These are phyloP conservation scores for Amauroascus verrucosus DNA, from an alignment of 2,329 filamentous ascomycete genomes.

Conservation along the genomic window DNA sequence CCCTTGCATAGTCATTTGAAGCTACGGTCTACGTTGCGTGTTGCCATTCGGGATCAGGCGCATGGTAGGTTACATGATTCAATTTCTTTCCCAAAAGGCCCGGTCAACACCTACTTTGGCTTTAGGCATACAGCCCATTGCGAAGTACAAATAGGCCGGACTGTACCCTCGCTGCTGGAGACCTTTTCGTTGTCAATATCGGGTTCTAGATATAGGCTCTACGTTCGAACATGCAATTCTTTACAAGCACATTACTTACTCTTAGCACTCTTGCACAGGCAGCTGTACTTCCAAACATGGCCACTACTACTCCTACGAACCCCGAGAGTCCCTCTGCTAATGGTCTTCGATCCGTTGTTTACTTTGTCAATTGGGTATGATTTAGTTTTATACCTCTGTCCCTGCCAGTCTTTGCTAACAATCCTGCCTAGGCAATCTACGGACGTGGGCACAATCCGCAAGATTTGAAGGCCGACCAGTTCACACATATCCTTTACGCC, in stretches of 20 bases:
- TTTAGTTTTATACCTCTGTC: not conserved
- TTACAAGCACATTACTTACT: constrained; percentile 3
- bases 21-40: not conserved
- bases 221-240: not conserved
- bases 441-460: constrained; percentile 75
- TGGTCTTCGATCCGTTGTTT: constrained; percentile 12
- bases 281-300: not conserved
- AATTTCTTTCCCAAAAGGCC: not conserved
- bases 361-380: constrained; percentile 16
- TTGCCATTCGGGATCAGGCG: not conserved
- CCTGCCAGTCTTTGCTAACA: not conserved
- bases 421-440: constrained; percentile 60
- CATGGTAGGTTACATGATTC: not conserved
- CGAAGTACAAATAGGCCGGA: constrained; percentile 6
- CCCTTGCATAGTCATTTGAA: not conserved
- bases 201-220: not conserved
- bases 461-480: constrained; percentile 65
- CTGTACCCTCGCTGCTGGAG: not conserved
- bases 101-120: not conserved
- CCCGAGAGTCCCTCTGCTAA: not conserved
- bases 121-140: not conserved
- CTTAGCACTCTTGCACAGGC: constrained; percentile 1
- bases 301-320: not conserved
- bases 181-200: not conserved
- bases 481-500: constrained; percentile 83